Conservation (phyloP, 2,329 filamentous ascomycete species). For the Clarireedia monteithiana region DNA sequence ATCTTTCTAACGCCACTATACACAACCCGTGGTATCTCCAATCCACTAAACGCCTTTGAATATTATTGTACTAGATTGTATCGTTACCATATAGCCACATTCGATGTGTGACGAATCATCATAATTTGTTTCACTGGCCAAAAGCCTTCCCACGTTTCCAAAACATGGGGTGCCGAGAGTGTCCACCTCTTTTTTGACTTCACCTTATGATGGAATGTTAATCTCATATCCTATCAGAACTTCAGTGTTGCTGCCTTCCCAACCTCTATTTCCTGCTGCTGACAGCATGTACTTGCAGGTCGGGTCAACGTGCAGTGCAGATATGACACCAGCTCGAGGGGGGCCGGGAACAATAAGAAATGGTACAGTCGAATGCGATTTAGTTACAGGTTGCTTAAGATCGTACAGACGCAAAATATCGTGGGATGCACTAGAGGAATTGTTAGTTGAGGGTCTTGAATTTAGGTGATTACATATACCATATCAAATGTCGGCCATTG, state of each 20-base stretch:
- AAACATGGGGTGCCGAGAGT: neutral
- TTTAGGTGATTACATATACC: conserved; percentile 41
- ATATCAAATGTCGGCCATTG: conserved; percentile 86
- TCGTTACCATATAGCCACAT: neutral
- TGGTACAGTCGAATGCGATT: conserved; percentile 73
- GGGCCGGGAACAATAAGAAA: conserved; percentile 95
- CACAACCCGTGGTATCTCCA: conserved; percentile 1
- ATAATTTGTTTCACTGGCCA: neutral
- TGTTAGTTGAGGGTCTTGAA: neutral
- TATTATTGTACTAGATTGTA: neutral
- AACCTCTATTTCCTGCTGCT: conserved; percentile 84
- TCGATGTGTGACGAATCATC: neutral
- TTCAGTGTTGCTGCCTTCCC: conserved; percentile 88
- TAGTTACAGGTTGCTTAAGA: conserved; percentile 53
- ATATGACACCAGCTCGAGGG: conserved; percentile 76
- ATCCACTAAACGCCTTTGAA: conserved; percentile 2
- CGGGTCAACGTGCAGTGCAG: conserved; percentile 77
- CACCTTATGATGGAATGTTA: conserved; percentile 15
- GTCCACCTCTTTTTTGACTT: neutral
- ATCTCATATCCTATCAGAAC: conserved; percentile 95
- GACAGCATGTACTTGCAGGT: conserved; percentile 87
- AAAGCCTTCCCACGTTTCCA: neutral
- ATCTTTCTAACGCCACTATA: conserved; percentile 1
- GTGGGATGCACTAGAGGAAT: conserved; percentile 62
- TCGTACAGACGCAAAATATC: conserved; percentile 94